Evolutionary conservation across 1,139 yeast species (phyloP).

Genomic region (Debaryomycetaceae sp.): DNA sequence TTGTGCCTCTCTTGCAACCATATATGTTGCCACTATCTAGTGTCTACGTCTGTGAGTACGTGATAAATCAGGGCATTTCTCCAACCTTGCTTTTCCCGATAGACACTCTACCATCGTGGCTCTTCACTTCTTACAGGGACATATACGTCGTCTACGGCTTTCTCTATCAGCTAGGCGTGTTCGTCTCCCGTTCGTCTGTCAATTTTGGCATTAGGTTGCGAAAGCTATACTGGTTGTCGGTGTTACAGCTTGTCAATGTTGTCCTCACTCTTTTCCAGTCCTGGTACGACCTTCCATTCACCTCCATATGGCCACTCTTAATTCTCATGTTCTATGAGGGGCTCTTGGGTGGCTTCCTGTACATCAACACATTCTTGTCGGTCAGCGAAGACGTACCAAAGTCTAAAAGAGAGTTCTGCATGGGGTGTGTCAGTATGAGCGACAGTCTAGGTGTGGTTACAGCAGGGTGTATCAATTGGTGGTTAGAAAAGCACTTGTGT

Average conservation of each 20-base stretch:
- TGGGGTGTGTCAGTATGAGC: conserved; percentile 92
- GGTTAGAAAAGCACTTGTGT: conserved; percentile 75
- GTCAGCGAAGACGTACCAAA: conserved; percentile 63
- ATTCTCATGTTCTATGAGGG: conserved; percentile 78
- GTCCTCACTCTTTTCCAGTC: conserved; percentile 62
- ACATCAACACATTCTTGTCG: conserved; percentile 80
- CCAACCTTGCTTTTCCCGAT: conserved; percentile 83
- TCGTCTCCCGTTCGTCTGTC: conserved; percentile 82
- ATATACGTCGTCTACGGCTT: conserved; percentile 94
- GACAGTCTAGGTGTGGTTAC: conserved; percentile 84
- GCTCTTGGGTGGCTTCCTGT: conserved; percentile 82
- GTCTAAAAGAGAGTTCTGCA: conserved; percentile 71
- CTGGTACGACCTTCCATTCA: conserved; percentile 53
- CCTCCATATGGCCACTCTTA: conserved; percentile 56
- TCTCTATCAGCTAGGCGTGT: conserved; percentile 87
- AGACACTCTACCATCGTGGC: conserved; percentile 56
- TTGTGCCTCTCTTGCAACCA: conserved; percentile 56
- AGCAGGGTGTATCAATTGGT: conserved; percentile 74
- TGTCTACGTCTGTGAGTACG: conserved; percentile 83
- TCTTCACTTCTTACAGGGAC: conserved; percentile 68
- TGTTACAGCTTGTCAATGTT: conserved; percentile 68
- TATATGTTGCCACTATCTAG: conserved; percentile 80
- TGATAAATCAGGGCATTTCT: conserved; percentile 86
- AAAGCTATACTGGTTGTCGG: conserved; percentile 57
- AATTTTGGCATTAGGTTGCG: conserved; percentile 56